phyloP scores from a whole-genome alignment of 2,329 filamentous ascomycete genomes.

The Botrytis sinoallii region DNA sequence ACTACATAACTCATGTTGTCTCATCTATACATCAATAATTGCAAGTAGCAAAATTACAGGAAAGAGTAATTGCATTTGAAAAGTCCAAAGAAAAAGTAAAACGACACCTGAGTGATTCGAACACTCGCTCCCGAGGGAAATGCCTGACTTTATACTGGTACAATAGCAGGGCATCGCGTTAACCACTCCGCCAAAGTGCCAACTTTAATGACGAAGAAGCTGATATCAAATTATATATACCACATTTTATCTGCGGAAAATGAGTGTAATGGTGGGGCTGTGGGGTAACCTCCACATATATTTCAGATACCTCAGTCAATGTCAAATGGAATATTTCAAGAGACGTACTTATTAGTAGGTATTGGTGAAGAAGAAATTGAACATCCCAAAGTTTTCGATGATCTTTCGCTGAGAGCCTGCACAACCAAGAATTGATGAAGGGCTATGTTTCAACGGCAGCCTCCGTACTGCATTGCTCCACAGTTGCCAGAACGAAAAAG shows the following conservation, averaged over 20 bases:
- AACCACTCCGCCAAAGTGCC: not conserved
- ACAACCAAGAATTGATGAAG: not conserved
- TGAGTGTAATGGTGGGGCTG: not conserved
- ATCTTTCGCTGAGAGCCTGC: not conserved
- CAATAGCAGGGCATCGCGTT: not conserved
- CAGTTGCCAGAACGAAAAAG: not conserved
- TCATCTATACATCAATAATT: not conserved
- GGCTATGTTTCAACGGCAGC: not conserved
- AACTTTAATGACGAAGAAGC: fast-evolving
- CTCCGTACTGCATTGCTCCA: not conserved
- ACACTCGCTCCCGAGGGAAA: not conserved
- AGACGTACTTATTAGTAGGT: not conserved
- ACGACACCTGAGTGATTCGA: not conserved
- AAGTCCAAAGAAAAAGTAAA: not conserved
- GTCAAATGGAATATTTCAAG: not conserved
- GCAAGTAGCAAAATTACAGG: not conserved
- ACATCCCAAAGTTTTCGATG: not conserved
- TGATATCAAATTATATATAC: fast-evolving
- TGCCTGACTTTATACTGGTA: not conserved
- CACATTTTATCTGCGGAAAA: fast-evolving
- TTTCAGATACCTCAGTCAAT: not conserved
- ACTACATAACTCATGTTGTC: no score
- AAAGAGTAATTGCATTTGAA: not conserved
- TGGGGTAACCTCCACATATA: not conserved
- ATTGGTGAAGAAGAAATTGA: not conserved